Conservation (phyloP, 2,329 filamentous ascomycete species). For the Macroventuria anomochaeta region DNA sequence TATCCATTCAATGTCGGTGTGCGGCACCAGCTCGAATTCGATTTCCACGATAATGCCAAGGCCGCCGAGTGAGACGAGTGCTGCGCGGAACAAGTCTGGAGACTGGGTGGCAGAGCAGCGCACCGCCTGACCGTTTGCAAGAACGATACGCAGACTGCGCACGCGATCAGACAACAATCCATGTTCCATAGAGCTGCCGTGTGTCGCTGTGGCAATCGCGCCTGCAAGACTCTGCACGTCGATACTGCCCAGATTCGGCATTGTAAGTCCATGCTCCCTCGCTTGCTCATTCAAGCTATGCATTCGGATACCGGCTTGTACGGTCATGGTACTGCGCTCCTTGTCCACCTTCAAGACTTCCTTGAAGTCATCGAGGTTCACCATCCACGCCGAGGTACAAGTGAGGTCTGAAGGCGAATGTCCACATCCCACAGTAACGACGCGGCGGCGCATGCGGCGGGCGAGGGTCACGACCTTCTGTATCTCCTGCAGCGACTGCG, state of each 20-base stretch:
- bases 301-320: constrained; percentile 89
- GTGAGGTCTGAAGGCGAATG: constrained; percentile 94
- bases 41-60: constrained; percentile 91
- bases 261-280: constrained; percentile 76
- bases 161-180: constrained; percentile 85
- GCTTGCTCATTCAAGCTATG: constrained; percentile 75
- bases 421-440: constrained; percentile 86
- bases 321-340: constrained; percentile 70
- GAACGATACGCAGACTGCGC: constrained; percentile 75
- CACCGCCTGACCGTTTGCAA: constrained; percentile 78
- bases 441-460: constrained; percentile 76
- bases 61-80: constrained; percentile 84
- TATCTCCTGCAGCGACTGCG: constrained; percentile 78
- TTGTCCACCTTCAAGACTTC: constrained; percentile 73
- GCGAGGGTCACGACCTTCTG: constrained; percentile 84
- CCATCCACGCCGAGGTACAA: constrained; percentile 90
- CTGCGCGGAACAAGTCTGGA: constrained; percentile 83
- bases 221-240: constrained; percentile 92
- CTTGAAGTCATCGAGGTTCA: constrained; percentile 88
- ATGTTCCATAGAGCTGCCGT: constrained; percentile 84
- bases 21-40: constrained; percentile 79
- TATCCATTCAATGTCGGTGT: constrained; percentile 85
- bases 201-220: constrained; percentile 90
- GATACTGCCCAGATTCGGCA: constrained; percentile 94
- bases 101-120: constrained; percentile 72